These are phyloP conservation scores for Ophiostoma fasciatum DNA, from an alignment of 2,329 filamentous ascomycete genomes.

Conservation along the genomic window DNA sequence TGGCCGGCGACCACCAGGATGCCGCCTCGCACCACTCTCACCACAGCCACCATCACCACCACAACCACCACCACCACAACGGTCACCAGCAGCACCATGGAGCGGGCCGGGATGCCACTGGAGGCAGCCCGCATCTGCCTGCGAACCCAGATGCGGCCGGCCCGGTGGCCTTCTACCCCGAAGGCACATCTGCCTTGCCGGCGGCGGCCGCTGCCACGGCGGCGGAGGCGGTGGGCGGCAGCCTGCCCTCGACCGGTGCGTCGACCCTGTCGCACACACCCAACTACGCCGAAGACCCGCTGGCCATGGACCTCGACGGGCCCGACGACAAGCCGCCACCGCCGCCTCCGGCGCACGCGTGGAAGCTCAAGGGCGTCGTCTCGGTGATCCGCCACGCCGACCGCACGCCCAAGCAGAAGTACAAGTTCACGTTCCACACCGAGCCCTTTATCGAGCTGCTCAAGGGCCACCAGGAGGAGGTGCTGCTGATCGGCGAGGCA, in stretches of 20 bases:
- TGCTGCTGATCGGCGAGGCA: slow-evolving; percentile 81
- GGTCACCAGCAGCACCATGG: no score
- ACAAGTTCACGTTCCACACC: slow-evolving; percentile 98
- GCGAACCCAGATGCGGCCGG: no score
- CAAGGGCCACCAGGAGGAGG: slow-evolving; percentile 91
- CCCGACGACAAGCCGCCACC: slow-evolving; percentile 43
- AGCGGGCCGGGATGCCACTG: no score
- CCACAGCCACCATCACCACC: no score
- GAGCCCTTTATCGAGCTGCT: slow-evolving; percentile 90
- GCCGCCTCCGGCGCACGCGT: slow-evolving; percentile 72
- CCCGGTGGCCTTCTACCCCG: no score
- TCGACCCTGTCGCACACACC: slow-evolving; percentile 25
- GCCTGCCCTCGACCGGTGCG: slow-evolving; percentile 22
- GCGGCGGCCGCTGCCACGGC: background rate
- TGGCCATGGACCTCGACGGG: slow-evolving; percentile 13
- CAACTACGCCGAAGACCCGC: slow-evolving; percentile 18
- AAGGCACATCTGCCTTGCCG: background rate
- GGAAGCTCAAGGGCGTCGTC: slow-evolving; percentile 96
- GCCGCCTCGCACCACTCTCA: background rate
- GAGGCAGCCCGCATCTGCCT: no score
- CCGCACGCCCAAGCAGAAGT: slow-evolving; percentile 95
- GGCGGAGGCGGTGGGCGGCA: background rate
- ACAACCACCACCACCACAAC: no score
- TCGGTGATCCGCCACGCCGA: slow-evolving; percentile 94
- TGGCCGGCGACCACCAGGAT: slow-evolving; percentile 1